Conservation (phyloP, 164 flowering plant species). For the Saururus chinensis region DNA sequence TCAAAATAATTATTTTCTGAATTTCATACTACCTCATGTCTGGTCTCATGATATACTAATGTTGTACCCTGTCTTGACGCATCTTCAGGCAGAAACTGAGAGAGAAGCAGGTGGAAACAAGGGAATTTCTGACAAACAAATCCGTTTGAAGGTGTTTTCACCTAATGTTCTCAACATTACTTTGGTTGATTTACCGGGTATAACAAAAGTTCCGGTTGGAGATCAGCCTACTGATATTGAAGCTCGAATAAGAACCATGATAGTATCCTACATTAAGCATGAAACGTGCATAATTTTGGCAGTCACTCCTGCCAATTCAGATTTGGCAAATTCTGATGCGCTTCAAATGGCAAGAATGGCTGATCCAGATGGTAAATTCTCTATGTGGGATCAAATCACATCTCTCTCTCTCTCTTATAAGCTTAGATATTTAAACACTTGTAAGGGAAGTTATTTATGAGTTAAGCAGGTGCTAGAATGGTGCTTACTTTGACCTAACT, state of each 20-base stretch:
- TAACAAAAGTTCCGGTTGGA: constrained; percentile 36
- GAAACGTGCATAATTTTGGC: constrained; percentile 32
- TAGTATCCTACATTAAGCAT: constrained; percentile 29
- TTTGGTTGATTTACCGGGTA: constrained; percentile 34
- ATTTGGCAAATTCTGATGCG: constrained; percentile 33
- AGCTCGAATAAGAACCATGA: constrained; percentile 32
- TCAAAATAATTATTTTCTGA: neutral
- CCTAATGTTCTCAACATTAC: constrained; percentile 34
- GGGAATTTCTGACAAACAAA: constrained; percentile 32
- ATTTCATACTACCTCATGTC: neutral
- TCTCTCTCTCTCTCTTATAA: too few species aligned
- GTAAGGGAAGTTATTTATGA: neutral
- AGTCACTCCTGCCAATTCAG: constrained; percentile 33
- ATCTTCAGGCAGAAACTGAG: constrained; percentile 30
- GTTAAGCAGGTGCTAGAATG: neutral
- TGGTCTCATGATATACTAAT: neutral
- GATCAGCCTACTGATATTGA: constrained; percentile 34
- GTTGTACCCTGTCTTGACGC: neutral
- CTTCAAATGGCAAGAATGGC: constrained; percentile 35
- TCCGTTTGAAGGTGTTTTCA: constrained; percentile 28
- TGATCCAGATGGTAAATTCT: constrained; percentile 30
- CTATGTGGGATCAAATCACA: too few species aligned
- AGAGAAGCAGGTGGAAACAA: constrained; percentile 31
- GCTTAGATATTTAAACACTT: neutral
- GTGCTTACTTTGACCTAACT: neutral